Evolutionary conservation across 495 filamentous ascomycete species (phyloP), one percentile per base, ranked within the genome.

Genomic region (Pseudevernia furfuracea): DNA sequence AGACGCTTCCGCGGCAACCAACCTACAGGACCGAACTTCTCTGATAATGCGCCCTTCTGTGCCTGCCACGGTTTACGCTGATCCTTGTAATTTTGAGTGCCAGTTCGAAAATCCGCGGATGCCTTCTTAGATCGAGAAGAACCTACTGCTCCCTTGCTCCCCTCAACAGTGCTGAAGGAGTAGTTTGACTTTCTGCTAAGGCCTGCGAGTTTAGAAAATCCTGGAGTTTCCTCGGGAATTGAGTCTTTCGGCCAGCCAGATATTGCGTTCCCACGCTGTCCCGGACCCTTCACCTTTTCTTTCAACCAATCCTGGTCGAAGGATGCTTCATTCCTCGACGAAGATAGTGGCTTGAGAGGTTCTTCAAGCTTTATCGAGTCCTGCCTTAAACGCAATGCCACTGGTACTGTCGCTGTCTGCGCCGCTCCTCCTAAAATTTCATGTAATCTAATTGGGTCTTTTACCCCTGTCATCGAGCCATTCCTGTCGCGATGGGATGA

Each of bases 1-100:
- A 98, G 84, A 63, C 85, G 85, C 76, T 95, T 97, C 34, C 79
- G 79, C 30, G 94, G 91, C 48, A 80, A 77, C 92, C 93, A 98
- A 10, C 86, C 85, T 10, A 80, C 76, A 1, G 68, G 73, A 1
- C 84, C 81, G 68, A 97, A 96, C 71, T 97, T 96, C 37, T 79
- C 69, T 61, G 84, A 76, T 23, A 93, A 71, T 0, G 82, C 84
- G 1, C 72, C 73, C 73, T 95, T 96, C 56, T 95, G 84, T 14
- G 84, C 75, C 67, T 83, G 80, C 92, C 92, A 96, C 4, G 60
- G 56, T 68, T 89, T 84, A 23, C 63, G 70, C 52, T 55, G 28
- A 36, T 55, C 14, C 2, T 34, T 32, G 21, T 34, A 5, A 34
- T 30, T n/a, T 10, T n/a, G 49, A 15, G 61, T 6, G 49, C 49